These are phyloP conservation scores for Colletotrichum kahawae DNA, from an alignment of 2,329 filamentous ascomycete species.

Conservation along the genomic window DNA sequence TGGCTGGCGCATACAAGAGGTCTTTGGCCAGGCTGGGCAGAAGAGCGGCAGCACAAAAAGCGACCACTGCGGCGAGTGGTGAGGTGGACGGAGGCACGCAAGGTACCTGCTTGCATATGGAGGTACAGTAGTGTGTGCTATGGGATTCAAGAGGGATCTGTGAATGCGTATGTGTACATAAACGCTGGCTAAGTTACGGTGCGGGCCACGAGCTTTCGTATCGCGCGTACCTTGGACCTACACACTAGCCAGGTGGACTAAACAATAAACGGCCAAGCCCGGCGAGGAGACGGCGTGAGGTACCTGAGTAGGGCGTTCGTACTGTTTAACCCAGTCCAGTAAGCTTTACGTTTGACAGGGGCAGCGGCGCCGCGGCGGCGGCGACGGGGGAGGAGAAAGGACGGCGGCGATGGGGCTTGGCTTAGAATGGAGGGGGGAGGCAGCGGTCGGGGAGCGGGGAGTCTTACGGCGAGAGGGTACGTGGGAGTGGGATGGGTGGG, in stretches of 20 bases:
- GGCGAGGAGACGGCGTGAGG: constrained; percentile 12
- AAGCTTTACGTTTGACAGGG: constrained; percentile 19
- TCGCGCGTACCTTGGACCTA: not conserved
- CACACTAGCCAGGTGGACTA: constrained; percentile 8
- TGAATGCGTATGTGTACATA: constrained; percentile 1
- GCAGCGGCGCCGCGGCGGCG: constrained; percentile 11
- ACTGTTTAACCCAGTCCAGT: constrained; percentile 10
- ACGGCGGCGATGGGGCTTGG: constrained; percentile 2
- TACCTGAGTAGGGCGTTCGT: constrained; percentile 14
- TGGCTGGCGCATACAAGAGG: constrained; percentile 6
- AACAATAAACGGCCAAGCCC: constrained; percentile 2
- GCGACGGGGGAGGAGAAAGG: constrained; percentile 9
- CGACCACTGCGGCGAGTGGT: not conserved
- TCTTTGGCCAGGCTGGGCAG: not conserved
- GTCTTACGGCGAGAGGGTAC: not conserved
- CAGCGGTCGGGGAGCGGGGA: constrained; percentile 5
- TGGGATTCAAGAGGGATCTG: constrained; percentile 17
- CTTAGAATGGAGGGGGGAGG: not conserved
- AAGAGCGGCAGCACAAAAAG: not conserved
- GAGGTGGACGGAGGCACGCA: constrained; percentile 4
- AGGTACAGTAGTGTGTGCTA: constrained; percentile 16
- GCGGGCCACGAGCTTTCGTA: constrained; percentile 10
- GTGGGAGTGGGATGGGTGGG: not conserved
- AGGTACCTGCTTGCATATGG: constrained; percentile 16
- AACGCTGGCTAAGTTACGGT: not conserved